Base-by-base conservation (phyloP, 108 stramenopile species). In the Cafeteria roenbergensis region DNA sequence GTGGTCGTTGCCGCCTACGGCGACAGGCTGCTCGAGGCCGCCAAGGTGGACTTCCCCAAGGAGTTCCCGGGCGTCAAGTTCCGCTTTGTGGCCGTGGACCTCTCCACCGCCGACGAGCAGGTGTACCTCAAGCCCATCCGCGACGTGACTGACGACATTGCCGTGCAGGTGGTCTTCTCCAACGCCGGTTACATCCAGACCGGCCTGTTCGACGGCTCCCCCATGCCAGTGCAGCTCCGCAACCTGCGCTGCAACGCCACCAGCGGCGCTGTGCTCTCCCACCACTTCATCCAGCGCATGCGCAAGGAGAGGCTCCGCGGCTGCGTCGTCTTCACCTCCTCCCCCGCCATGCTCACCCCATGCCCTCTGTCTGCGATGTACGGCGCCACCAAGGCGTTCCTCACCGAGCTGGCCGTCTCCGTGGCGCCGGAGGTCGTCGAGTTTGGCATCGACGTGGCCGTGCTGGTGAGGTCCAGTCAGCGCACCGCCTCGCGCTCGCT, bases 361-460 rank as follows among this genome's bases (percentile, higher is more conserved):
- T 88, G 92, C 0, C 98, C 98, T 14, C 97, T 94, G 73, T 90
- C 93, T 6, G 90, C 88, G 63, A 88, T 90, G 80, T 99, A 99
- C 71, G 98, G 94, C 25, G 88, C 92, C 17, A 95, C 95, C 55
- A 97, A 99, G 87, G 94, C 95, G 8, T 99, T 95, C 83, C 84
- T 96, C 22, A 84, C 86, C 24, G 90, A 92, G 69, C 72, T 91
- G 52, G 91, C 94, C 27, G 78, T 80, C 57, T 86, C 85, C 33
- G 68, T 90, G 53, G 90, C 90, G 67, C 89, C 93, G 72, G 90
- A 92, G 67, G 77, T 93, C 34, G 63, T 80, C 56, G 63, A 71
- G 14, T 67, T 87, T 63, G 95, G 95, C 32, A 95, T 99, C 73
- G 98, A 99, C 74, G 91, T 99, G 3, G 82, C 88, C 53, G 90